Evolutionary conservation across 345 rosid species (phyloP).

Genomic region (Gossypium bickii): DNA sequence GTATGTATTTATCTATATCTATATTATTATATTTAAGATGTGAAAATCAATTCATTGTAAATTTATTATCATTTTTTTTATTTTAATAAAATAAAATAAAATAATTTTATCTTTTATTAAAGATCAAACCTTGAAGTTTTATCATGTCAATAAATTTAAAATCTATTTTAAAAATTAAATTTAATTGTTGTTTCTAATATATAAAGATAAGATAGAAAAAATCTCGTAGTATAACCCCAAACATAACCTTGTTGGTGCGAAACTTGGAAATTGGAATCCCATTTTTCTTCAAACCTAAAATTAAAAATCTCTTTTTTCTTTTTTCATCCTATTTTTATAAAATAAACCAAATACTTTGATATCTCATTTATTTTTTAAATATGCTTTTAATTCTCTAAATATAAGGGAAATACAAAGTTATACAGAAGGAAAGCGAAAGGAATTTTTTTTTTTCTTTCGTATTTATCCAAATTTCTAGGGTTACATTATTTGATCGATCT

Average conservation of each 20-base stretch:
- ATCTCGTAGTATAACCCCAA: neutral
- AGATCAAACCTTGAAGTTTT: too few relatives aligned
- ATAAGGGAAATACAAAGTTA: neutral
- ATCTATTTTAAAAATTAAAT: too few relatives aligned
- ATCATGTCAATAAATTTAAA: too few relatives aligned
- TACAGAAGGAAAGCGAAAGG: neutral
- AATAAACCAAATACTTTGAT: neutral
- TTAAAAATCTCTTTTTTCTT: neutral
- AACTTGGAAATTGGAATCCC: neutral
- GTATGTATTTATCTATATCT: too few relatives aligned
- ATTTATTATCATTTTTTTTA: too few relatives aligned
- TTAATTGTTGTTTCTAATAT: too few relatives aligned
- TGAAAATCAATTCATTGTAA: too few relatives aligned
- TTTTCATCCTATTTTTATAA: neutral
- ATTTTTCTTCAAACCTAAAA: neutral
- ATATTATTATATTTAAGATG: too few relatives aligned
- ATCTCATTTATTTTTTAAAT: neutral
- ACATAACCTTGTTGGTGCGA: neutral
- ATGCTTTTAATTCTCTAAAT: neutral
- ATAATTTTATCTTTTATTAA: too few relatives aligned
- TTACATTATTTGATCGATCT: slow-evolving; percentile 19
- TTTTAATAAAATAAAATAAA: too few relatives aligned
- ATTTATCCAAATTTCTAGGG: neutral
- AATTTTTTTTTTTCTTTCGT: neutral
- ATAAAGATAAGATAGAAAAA: too few relatives aligned